Conservation (phyloP, 2,329 filamentous ascomycete species). For the Colletotrichum spaethianum region DNA sequence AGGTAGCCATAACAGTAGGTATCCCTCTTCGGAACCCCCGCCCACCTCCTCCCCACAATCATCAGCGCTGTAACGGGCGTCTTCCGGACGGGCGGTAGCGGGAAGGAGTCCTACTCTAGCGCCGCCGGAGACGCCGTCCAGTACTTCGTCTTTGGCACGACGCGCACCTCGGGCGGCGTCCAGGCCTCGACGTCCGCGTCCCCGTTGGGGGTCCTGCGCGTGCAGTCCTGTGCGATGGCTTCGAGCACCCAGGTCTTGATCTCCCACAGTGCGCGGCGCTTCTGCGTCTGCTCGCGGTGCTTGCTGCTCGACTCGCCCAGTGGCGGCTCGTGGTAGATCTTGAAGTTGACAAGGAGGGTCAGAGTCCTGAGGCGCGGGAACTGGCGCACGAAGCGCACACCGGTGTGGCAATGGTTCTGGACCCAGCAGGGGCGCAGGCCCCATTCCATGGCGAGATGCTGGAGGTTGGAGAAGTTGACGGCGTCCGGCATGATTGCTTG, state of each 20-base stretch:
- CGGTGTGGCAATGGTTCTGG: background rate
- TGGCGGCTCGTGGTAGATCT: background rate
- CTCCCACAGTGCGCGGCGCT: slow-evolving; percentile 3
- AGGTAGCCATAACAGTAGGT: background rate
- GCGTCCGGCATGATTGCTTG: slow-evolving; percentile 1
- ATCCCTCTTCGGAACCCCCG: background rate
- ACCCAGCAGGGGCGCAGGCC: slow-evolving; percentile 36
- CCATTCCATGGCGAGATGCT: slow-evolving; percentile 39
- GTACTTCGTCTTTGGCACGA: slow-evolving; percentile 27
- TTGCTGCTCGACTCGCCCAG: slow-evolving; percentile 5
- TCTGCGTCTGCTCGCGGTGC: slow-evolving; percentile 17
- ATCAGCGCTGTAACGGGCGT: background rate
- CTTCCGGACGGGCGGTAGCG: background rate
- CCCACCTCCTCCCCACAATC: background rate
- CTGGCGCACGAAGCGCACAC: slow-evolving; percentile 18
- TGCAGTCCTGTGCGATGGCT: background rate
- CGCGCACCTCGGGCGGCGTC: slow-evolving; percentile 15
- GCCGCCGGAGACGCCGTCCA: slow-evolving; percentile 15
- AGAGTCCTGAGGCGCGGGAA: slow-evolving; percentile 23
- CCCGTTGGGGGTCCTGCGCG: background rate
- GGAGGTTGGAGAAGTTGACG: slow-evolving; percentile 21
- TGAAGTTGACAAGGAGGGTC: slow-evolving; percentile 32
- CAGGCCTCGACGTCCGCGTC: background rate
- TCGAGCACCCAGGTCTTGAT: slow-evolving; percentile 21
- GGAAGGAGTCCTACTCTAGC: background rate